phyloP scores from a whole-genome alignment of 352 stramenopile genomes.

The Phytophthora nicotianae region DNA sequence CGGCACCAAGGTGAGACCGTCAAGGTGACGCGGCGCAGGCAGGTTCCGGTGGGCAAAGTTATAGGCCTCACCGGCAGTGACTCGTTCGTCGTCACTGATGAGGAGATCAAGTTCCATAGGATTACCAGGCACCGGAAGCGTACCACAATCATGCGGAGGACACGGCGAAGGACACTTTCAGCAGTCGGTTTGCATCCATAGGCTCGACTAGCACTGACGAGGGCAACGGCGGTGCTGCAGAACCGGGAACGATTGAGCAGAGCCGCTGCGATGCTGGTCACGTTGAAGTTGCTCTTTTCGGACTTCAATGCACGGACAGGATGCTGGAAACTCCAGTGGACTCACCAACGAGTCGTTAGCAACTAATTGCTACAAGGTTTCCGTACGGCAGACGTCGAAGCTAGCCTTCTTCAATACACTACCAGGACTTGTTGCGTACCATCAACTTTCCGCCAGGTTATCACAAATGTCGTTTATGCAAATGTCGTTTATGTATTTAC shows the following conservation, averaged over 20 bases:
- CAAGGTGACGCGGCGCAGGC: background rate
- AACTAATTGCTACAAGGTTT: too few relatives aligned
- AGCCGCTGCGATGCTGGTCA: too few relatives aligned
- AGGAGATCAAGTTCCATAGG: background rate
- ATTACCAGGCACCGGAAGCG: constrained; percentile 35
- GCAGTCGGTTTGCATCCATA: constrained; percentile 6
- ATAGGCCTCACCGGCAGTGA: constrained; percentile 3
- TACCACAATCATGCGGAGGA: constrained; percentile 25
- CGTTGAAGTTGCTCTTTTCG: background rate
- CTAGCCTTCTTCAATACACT: too few relatives aligned
- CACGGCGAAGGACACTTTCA: constrained; percentile 1
- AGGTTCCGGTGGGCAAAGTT: background rate
- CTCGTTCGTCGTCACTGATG: constrained; percentile 13
- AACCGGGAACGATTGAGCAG: background rate
- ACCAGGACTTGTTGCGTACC: too few relatives aligned
- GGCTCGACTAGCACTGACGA: constrained; percentile 21
- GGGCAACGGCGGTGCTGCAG: constrained; percentile 2
- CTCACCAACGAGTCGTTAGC: too few relatives aligned
- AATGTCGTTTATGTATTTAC: too few relatives aligned
- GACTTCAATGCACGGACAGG: too few relatives aligned
- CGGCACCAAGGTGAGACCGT: background rate
- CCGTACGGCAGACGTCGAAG: too few relatives aligned
- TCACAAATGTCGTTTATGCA: too few relatives aligned
- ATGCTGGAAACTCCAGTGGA: too few relatives aligned
- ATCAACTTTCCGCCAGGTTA: too few relatives aligned